These are phyloP conservation scores for Cladosporium sp. DNA, from an alignment of 2,329 filamentous ascomycete genomes.

Conservation along the genomic window DNA sequence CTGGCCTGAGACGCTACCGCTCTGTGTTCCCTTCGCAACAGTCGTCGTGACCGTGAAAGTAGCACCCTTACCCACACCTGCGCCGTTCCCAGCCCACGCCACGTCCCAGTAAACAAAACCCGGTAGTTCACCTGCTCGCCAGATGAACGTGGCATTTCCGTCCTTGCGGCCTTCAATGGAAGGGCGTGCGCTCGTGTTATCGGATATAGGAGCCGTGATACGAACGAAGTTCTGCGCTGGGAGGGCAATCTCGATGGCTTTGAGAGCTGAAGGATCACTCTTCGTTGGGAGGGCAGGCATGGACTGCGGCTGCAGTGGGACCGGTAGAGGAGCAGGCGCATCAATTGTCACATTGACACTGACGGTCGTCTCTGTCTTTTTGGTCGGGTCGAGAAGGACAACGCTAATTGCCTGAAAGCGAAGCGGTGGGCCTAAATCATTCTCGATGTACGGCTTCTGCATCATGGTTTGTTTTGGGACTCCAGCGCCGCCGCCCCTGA, in stretches of 20 bases:
- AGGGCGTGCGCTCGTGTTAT: background rate
- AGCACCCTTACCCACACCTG: background rate
- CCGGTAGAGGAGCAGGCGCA: background rate
- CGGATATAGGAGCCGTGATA: background rate
- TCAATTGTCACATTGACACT: background rate
- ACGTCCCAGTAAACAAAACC: background rate
- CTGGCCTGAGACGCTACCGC: background rate
- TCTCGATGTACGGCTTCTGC: background rate
- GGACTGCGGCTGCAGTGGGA: background rate
- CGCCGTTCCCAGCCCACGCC: background rate
- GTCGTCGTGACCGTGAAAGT: background rate
- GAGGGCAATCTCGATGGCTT: background rate
- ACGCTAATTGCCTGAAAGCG: background rate
- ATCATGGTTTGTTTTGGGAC: background rate
- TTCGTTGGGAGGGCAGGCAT: background rate
- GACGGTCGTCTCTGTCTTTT: background rate
- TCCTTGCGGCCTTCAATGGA: background rate
- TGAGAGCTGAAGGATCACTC: background rate
- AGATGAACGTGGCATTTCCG: background rate
- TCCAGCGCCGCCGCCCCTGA: background rate
- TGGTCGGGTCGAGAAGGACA: background rate
- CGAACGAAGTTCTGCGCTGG: background rate
- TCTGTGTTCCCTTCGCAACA: background rate
- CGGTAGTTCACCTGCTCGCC: background rate
- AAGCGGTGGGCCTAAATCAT: background rate